Evolutionary conservation across 306 rosid species (phyloP).

Genomic region (Cucurbita ficifolia): DNA sequence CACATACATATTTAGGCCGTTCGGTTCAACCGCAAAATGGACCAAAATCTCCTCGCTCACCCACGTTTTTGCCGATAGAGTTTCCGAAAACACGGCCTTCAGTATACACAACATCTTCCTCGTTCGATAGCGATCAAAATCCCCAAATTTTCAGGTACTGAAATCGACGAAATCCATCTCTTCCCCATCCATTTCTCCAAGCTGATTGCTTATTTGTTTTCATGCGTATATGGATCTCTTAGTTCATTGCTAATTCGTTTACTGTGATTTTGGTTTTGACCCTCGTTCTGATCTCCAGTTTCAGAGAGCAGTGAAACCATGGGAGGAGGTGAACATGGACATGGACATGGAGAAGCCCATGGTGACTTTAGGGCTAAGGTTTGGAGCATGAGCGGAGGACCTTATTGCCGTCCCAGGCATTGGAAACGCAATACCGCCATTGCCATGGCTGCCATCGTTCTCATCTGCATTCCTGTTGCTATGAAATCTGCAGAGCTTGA

Average conservation of each 20-base stretch:
- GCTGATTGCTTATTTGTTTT: neutral
- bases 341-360: constrained; percentile 15
- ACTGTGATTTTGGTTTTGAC: neutral
- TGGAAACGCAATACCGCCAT: constrained; percentile 94
- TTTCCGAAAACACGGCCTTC: too few relatives aligned
- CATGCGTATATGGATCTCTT: neutral
- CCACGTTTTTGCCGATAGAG: too few relatives aligned
- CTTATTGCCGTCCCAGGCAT: constrained; percentile 82
- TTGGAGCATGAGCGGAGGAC: constrained; percentile 94
- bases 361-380: constrained; percentile 80
- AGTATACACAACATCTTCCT: too few relatives aligned
- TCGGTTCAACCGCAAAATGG: too few relatives aligned
- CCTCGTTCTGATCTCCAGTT: neutral
- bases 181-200: neutral
- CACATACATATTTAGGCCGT: too few relatives aligned
- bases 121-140: too few relatives aligned
- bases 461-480: constrained; percentile 85
- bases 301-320: constrained; percentile 19
- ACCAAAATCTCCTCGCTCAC: too few relatives aligned
- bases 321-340: constrained; percentile 53
- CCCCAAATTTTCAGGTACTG: too few relatives aligned
- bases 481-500: constrained; percentile 93
- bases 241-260: neutral
- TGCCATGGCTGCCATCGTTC: constrained; percentile 78
- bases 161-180: neutral